These are phyloP conservation scores for Talaromyces adpressus DNA, from an alignment of 495 filamentous ascomycete genomes.

Conservation along the genomic window DNA sequence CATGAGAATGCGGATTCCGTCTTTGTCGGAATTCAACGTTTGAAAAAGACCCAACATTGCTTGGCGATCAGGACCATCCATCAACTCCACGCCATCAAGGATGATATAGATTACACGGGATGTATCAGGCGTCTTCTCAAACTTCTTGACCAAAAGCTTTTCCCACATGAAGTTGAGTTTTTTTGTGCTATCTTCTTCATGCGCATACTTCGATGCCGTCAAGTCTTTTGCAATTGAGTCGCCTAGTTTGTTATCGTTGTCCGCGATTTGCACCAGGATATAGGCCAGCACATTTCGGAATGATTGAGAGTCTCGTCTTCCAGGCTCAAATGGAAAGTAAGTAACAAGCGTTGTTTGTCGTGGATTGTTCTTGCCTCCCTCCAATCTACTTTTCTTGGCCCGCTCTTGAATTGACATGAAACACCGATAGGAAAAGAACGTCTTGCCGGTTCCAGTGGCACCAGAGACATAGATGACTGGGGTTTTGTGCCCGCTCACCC, in stretches of 20 bases:
- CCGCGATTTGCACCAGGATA: neutral
- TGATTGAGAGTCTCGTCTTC: neutral
- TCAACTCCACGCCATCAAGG: neutral
- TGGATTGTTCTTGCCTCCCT: neutral
- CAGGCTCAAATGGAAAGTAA: neutral
- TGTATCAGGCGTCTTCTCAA: neutral
- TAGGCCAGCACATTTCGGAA: neutral
- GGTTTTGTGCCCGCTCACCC: neutral
- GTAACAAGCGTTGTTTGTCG: neutral
- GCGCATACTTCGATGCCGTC: neutral
- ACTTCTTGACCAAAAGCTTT: neutral
- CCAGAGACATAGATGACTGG: constrained; percentile 1
- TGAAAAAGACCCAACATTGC: neutral
- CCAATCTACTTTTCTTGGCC: neutral
- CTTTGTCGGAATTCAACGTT: neutral
- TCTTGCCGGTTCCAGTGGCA: neutral
- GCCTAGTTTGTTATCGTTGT: neutral
- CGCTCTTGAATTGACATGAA: neutral
- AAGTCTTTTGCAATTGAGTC: neutral
- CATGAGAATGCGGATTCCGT: neutral
- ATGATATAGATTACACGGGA: neutral
- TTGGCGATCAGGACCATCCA: neutral
- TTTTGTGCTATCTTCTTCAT: neutral
- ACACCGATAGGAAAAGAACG: neutral
- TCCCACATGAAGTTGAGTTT: constrained; percentile 1